Conservation (phyloP, 2,329 filamentous ascomycete genomes). For the Aspergillus ochraceus region DNA sequence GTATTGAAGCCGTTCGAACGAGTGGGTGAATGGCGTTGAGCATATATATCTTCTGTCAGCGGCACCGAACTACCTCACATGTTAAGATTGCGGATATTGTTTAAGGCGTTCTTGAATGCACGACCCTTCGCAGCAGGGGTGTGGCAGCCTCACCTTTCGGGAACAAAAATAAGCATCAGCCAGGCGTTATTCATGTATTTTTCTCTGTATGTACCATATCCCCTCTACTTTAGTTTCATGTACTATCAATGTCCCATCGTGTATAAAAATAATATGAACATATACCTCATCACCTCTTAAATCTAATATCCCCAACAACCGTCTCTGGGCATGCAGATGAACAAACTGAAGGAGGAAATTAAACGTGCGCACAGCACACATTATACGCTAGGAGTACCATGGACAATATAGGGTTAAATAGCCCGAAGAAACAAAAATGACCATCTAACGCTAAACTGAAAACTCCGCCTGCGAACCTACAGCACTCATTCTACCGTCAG, state of each 20-base stretch:
- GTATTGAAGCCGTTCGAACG: conserved; percentile 35
- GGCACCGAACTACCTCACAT: background rate
- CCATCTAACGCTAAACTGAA: no score
- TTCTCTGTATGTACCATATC: background rate
- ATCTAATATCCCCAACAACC: no score
- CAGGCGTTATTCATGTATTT: background rate
- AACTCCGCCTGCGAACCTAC: no score
- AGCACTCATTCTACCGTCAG: no score
- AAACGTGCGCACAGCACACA: background rate
- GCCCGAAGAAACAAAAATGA: background rate
- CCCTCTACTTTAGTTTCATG: background rate
- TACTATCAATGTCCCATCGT: background rate
- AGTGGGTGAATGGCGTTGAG: conserved; percentile 31
- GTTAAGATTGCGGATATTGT: no score
- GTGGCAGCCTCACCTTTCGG: background rate
- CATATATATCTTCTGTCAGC: background rate
- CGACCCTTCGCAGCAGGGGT: background rate
- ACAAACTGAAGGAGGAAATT: background rate
- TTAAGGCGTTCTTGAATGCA: no score
- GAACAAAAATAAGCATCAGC: background rate
- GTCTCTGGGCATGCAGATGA: no score
- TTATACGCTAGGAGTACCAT: background rate
- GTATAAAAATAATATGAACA: no score
- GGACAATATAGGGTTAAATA: background rate
- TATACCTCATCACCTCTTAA: no score